phyloP scores from a whole-genome alignment of 2,329 filamentous ascomycete genomes.

The Corynespora cassiicola region DNA sequence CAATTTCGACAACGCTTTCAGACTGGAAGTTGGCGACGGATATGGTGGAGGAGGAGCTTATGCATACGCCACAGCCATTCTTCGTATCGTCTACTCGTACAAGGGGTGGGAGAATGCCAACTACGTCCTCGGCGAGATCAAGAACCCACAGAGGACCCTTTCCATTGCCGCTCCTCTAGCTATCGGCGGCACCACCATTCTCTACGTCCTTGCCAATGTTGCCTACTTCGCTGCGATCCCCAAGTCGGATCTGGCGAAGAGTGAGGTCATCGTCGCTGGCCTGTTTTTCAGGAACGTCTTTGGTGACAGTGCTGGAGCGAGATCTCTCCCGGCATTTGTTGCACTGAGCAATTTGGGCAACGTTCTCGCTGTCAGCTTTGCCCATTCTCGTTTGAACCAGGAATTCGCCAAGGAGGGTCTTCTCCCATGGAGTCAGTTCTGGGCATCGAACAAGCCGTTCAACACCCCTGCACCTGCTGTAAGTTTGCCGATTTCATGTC shows the following conservation, averaged over 20 bases:
- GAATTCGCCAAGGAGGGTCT: constrained; percentile 75
- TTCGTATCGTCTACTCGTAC: constrained; percentile 67
- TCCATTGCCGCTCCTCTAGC: constrained; percentile 64
- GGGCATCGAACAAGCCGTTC: constrained; percentile 73
- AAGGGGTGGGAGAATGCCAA: constrained; percentile 71
- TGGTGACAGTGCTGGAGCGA: constrained; percentile 59
- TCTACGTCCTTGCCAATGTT: constrained; percentile 70
- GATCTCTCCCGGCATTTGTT: constrained; percentile 58
- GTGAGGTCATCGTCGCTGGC: constrained; percentile 66
- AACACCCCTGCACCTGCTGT: constrained; percentile 59
- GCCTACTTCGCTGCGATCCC: constrained; percentile 70
- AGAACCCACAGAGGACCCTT: constrained; percentile 61
- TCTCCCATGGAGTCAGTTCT: constrained; percentile 69
- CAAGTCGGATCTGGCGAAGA: constrained; percentile 63
- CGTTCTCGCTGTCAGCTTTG: constrained; percentile 66
- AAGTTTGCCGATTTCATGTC: constrained; percentile 9
- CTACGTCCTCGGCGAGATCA: constrained; percentile 66
- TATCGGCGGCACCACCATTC: constrained; percentile 63
- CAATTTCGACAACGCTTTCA: constrained; percentile 66
- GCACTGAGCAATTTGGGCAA: constrained; percentile 68
- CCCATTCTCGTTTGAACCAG: constrained; percentile 65
- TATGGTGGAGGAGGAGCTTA: constrained; percentile 43
- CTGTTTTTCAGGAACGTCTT: constrained; percentile 69
- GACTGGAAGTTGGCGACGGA: constrained; percentile 45
- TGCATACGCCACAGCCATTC: constrained; percentile 62